Evolutionary conservation across 2,329 filamentous ascomycete species (phyloP), one percentile per base, ranked within the genome.

Genomic region (Pleomassaria siparia): DNA sequence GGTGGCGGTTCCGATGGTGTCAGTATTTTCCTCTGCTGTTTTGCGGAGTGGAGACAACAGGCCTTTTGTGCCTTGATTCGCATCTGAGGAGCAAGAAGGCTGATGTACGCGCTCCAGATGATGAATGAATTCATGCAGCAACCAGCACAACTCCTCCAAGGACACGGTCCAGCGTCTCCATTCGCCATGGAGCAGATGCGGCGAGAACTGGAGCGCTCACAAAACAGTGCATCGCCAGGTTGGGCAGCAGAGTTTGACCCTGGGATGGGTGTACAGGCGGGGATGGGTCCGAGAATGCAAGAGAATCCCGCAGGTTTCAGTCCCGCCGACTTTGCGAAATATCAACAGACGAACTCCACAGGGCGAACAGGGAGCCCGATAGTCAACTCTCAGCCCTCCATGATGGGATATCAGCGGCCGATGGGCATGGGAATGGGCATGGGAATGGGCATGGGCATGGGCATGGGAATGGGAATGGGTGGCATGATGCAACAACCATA

Each of bases 51-150:
- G n/a, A n/a, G n/a, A n/a, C n/a, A 42, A 28, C 18, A n/a, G 26
- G 18, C 20, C 12, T n/a, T 25, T 44, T n/a, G 2, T 36, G 42
- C 20, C n/a, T 37, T 20, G 20, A 26, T 20, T 10, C 26, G 18
- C 42, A n/a, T 26, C 20, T 25, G 25, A n/a, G 30, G 12, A 36
- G 48, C 46, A 47, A 16, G 28, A 29, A 29, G 50, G 55, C 65
- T 72, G 61, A 74, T 53, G 28, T 46, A 29, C 44, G 39, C 32
- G 16, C 39, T 45, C 39, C 61, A 95, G 89, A 91, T 92, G 86
- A 89, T 96, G 84, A 91, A 95, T 65, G 87, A 90, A 50, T 96
- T 96, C 70, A 81, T 95, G 63, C 90, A 95, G 67, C 87, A 94
- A 65, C 83, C 82, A 45, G 85, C 77, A 25, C 81, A 82, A 56